phyloP scores from a whole-genome alignment of 2,329 filamentous ascomycete genomes.

The Zasmidium angulare region DNA sequence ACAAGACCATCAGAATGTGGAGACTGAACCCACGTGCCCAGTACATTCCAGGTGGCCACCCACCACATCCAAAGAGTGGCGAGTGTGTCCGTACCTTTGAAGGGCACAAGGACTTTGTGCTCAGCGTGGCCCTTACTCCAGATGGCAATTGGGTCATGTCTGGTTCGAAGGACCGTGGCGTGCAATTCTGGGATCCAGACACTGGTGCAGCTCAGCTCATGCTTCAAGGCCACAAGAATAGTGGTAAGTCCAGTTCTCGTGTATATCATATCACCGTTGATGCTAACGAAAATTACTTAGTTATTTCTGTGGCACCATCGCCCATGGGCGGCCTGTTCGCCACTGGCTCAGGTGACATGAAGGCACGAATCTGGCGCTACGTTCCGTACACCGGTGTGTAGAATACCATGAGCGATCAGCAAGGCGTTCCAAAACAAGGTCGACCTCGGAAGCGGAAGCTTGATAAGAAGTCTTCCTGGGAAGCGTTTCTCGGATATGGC shows the following conservation, averaged over 20 bases:
- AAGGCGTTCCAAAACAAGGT: neutral
- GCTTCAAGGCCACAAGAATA: constrained; percentile 98
- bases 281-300: constrained; percentile 42
- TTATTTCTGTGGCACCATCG: constrained; percentile 95
- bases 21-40: constrained; percentile 66
- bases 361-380: constrained; percentile 95
- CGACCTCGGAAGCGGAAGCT: too few species aligned
- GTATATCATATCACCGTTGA: neutral
- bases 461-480: too few species aligned
- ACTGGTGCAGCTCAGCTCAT: constrained; percentile 95
- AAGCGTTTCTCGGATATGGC: too few species aligned
- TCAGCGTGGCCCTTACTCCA: constrained; percentile 91
- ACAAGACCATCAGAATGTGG: constrained; percentile 99
- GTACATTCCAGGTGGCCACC: constrained; percentile 46
- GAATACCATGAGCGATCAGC: too few species aligned
- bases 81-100: constrained; percentile 97
- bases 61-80: constrained; percentile 65
- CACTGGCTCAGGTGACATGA: constrained; percentile 95
- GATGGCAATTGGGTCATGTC: constrained; percentile 95
- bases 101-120: constrained; percentile 97
- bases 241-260: constrained; percentile 53
- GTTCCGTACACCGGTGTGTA: constrained; percentile 22
- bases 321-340: constrained; percentile 86
- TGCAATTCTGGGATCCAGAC: constrained; percentile 97
- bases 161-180: constrained; percentile 93